Percentiles rank a stretch among this genome's conserved stretches.
Evolutionary conservation across 2,329 filamentous ascomycete species (phyloP).

Genomic region (Hirsutella thompsonii): DNA sequence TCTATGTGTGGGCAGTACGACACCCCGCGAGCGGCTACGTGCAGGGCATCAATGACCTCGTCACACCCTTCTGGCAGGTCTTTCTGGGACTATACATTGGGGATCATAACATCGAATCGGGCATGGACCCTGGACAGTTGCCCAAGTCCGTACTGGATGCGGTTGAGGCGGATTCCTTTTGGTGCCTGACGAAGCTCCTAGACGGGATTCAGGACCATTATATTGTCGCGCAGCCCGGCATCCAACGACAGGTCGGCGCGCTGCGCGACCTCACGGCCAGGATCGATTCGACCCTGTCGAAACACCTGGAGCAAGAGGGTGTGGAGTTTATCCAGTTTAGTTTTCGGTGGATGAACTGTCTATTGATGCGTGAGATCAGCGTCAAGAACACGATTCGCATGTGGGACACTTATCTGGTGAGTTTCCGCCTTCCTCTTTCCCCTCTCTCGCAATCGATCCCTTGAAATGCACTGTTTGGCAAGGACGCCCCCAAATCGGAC

Average conservation of each 20-base stretch:
- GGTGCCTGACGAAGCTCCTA: conserved; percentile 95
- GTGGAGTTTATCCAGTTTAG: conserved; percentile 99
- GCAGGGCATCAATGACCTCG: conserved; percentile 95
- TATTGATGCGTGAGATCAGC: conserved; percentile 94
- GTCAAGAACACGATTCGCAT: conserved; percentile 95
- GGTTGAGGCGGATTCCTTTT: conserved; percentile 95
- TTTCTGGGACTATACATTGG: conserved; percentile 91
- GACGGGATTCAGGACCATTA: conserved; percentile 99
- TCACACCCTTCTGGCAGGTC: conserved; percentile 96
- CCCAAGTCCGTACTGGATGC: conserved; percentile 86
- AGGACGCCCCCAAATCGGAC: conserved; percentile 5
- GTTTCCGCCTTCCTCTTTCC: conserved; percentile 14
- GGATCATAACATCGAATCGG: conserved; percentile 81
- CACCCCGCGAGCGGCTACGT: conserved; percentile 97
- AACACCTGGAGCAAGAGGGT: conserved; percentile 78
- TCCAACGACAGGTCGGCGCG: conserved; percentile 83
- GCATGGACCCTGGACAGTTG: conserved; percentile 93
- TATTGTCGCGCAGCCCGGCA: conserved; percentile 93
- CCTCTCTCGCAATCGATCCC: no score
- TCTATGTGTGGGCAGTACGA: conserved; percentile 95
- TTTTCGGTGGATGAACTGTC: conserved; percentile 99
- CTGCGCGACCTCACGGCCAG: conserved; percentile 80
- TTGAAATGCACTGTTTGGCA: no score
- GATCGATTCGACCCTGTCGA: conserved; percentile 74
- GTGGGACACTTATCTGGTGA: conserved; percentile 98